phyloP scores from a whole-genome alignment of 129 eudicot species.

The Dittrichia graveolens region DNA sequence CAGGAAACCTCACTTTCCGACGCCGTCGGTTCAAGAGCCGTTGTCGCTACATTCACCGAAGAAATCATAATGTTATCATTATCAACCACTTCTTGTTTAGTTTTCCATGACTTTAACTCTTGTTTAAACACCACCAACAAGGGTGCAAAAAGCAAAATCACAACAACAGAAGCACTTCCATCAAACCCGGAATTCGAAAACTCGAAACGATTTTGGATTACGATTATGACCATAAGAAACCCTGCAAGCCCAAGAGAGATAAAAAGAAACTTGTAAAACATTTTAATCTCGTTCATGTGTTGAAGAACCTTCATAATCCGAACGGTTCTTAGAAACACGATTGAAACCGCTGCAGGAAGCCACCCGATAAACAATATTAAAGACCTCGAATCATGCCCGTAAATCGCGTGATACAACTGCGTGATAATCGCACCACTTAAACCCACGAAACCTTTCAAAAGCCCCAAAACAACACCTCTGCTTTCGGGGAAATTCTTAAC shows the following conservation, averaged over 20 bases:
- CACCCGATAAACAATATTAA: conserved; percentile 59
- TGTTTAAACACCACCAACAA: conserved; percentile 45
- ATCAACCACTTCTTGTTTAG: conserved; percentile 12
- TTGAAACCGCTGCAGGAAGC: conserved; percentile 56
- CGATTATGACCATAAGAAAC: conserved; percentile 57
- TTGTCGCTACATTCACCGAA: conserved; percentile 24
- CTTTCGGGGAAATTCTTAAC: conserved; percentile 72
- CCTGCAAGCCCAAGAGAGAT: conserved; percentile 69
- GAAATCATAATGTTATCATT: not conserved
- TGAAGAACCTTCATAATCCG: conserved; percentile 46
- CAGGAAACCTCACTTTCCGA: conserved; percentile 37
- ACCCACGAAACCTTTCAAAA: conserved; percentile 72
- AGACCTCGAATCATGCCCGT: conserved; percentile 47
- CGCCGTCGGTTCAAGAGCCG: conserved; percentile 16
- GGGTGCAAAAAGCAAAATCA: conserved; percentile 49
- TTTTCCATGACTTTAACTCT: conserved; percentile 38
- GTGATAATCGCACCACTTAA: conserved; percentile 72
- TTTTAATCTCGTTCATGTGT: conserved; percentile 47
- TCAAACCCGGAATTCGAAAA: conserved; percentile 36
- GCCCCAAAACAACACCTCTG: conserved; percentile 63
- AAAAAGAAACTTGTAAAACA: conserved; percentile 57
- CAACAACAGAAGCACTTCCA: conserved; percentile 43
- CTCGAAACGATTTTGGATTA: conserved; percentile 45
- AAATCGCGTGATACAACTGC: conserved; percentile 56
- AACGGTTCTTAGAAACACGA: conserved; percentile 42